phyloP scores from a whole-genome alignment of 1,284 basidiomycete genomes.

The Amylostereum areolatum region DNA sequence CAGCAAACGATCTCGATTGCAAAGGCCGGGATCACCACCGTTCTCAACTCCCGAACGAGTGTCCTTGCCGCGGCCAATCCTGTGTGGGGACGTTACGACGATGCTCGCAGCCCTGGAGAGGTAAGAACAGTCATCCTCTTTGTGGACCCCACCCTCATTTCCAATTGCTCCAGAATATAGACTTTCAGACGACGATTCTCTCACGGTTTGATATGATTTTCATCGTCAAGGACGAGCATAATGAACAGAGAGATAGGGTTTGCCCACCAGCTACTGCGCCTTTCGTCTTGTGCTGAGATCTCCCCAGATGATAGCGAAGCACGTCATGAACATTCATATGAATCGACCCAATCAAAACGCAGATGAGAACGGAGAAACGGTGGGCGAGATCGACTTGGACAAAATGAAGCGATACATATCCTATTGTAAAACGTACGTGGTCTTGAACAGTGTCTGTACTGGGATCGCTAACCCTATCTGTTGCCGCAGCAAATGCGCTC shows the following conservation, averaged over 20 bases:
- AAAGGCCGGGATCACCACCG: conserved; percentile 98
- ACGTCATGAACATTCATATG: conserved; percentile 99
- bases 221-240: conserved; percentile 98
- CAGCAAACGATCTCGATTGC: conserved; percentile 99
- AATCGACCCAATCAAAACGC: conserved; percentile 68
- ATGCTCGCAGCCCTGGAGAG: conserved; percentile 95
- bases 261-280: conserved; percentile 17
- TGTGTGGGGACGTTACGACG: conserved; percentile 97
- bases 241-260: conserved; percentile 88
- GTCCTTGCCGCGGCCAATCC: conserved; percentile 98
- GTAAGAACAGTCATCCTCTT: conserved; percentile 29
- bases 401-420: conserved; percentile 98
- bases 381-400: conserved; percentile 95
- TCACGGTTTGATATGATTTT: conserved; percentile 99
- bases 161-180: conserved; percentile 69
- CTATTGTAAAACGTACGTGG: conserved; percentile 84
- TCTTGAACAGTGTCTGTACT: neutral
- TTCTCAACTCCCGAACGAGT: conserved; percentile 93
- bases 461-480: conserved; percentile 1
- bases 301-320: conserved; percentile 85
- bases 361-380: conserved; percentile 57
- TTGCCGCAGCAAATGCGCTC: conserved; percentile 82
- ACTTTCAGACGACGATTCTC: conserved; percentile 97
- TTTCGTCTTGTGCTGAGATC: neutral
- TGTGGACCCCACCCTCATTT: neutral